Conservation (phyloP, 352 stramenopile genomes). For the Globisporangium acanthophoron region DNA sequence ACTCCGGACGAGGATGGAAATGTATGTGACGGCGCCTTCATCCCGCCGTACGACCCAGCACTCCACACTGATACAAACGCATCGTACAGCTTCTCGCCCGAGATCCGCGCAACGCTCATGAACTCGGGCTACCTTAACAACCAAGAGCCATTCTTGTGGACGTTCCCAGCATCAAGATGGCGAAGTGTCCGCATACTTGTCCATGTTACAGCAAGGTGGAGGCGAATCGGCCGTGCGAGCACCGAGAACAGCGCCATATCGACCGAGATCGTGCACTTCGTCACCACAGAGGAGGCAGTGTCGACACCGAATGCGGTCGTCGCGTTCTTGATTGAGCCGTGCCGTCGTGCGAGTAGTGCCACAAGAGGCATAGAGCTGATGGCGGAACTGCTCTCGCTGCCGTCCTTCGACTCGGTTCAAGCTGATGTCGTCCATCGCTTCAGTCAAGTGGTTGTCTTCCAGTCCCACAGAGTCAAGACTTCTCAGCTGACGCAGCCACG, state of each 20-base stretch:
- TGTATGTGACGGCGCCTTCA: constrained; percentile 23
- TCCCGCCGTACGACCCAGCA: constrained; percentile 28
- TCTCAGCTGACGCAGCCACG: constrained; percentile 1
- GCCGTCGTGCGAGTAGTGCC: constrained; percentile 35
- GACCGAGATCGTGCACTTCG: constrained; percentile 24
- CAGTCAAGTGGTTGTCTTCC: constrained; percentile 46
- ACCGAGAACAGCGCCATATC: constrained; percentile 9
- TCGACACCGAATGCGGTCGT: constrained; percentile 18
- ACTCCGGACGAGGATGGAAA: constrained; percentile 28
- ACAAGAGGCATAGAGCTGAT: constrained; percentile 39
- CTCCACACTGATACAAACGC: constrained; percentile 1
- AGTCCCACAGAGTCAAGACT: neutral
- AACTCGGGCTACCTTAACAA: constrained; percentile 19
- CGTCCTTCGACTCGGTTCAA: constrained; percentile 42
- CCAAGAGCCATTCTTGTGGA: constrained; percentile 30
- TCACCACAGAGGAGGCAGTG: constrained; percentile 26
- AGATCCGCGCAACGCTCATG: constrained; percentile 11
- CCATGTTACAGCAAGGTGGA: constrained; percentile 38
- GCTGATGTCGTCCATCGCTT: constrained; percentile 48
- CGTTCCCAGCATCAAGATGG: constrained; percentile 47
- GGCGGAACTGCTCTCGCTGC: constrained; percentile 31
- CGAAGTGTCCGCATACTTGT: constrained; percentile 30
- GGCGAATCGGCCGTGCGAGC: neutral
- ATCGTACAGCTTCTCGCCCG: neutral
- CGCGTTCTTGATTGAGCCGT: constrained; percentile 39